Conservation (phyloP, 352 stramenopile species). For the Elongisporangium undulatum region DNA sequence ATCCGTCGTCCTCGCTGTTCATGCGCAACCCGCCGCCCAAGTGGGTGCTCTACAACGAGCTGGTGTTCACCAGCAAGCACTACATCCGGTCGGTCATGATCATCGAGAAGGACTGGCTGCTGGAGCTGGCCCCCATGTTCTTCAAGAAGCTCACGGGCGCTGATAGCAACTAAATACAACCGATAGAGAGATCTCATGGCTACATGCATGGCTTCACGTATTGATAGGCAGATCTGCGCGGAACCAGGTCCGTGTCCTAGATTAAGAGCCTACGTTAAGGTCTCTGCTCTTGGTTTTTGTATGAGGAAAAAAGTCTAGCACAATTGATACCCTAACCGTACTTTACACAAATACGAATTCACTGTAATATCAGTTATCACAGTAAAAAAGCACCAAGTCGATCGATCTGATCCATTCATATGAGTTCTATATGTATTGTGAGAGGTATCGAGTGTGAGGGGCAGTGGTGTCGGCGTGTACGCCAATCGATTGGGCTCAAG, state of each 20-base stretch:
- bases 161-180: not conserved
- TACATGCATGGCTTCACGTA: not conserved
- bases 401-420: not conserved
- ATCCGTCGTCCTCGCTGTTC: constrained; percentile 86
- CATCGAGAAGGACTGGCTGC: constrained; percentile 88
- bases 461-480: constrained; percentile 4
- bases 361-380: not conserved
- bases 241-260: not conserved
- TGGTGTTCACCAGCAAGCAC: constrained; percentile 90
- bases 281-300: constrained; percentile 19
- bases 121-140: constrained; percentile 79
- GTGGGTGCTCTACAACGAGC: constrained; percentile 87
- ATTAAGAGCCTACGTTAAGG: constrained; percentile 5
- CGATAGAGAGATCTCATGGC: not conserved
- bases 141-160: constrained; percentile 59
- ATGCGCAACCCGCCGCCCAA: constrained; percentile 86
- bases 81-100: constrained; percentile 87
- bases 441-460: not conserved
- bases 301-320: constrained; percentile 3
- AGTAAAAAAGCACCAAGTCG: not conserved
- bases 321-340: constrained; percentile 9
- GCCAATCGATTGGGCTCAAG: constrained; percentile 73
- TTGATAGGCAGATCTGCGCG: not conserved
- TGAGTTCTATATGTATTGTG: constrained; percentile 1
- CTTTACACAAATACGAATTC: not conserved